Percentiles rank a stretch among this genome's conserved stretches.
Conservation (phyloP, 257 asterid genomes). For the Ballota nigra region DNA sequence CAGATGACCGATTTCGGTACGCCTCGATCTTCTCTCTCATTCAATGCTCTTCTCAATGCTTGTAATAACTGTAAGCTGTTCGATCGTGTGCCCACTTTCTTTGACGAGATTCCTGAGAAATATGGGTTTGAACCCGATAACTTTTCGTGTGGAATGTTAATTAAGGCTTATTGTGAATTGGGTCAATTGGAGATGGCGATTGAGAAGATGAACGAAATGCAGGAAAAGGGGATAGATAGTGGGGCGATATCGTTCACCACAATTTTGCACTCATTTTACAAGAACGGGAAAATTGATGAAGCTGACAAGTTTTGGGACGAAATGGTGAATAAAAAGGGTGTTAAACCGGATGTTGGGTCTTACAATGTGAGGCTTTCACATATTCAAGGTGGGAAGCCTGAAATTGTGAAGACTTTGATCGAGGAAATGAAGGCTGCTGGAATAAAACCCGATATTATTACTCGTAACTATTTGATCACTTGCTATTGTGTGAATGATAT, state of each 20-base stretch:
- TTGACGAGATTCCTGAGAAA: constrained; percentile 57
- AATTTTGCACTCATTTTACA: constrained; percentile 52
- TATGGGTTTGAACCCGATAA: constrained; percentile 53
- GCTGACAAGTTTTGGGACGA: constrained; percentile 70
- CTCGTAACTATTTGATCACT: constrained; percentile 69
- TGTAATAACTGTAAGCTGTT: constrained; percentile 37
- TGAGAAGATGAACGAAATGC: constrained; percentile 54
- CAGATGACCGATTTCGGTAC: constrained; percentile 73
- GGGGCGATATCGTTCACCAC: constrained; percentile 42
- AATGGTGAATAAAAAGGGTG: constrained; percentile 46
- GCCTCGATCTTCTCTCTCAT: constrained; percentile 62
- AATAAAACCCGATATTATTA: constrained; percentile 57
- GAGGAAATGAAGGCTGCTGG: constrained; percentile 61
- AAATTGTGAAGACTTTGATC: constrained; percentile 49
- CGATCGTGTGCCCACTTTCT: constrained; percentile 49
- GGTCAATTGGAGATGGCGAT: constrained; percentile 53
- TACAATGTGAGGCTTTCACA: constrained; percentile 65
- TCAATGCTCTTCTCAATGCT: constrained; percentile 65
- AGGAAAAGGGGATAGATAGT: constrained; percentile 51
- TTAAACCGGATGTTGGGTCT: constrained; percentile 54
- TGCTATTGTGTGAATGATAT: constrained; percentile 52
- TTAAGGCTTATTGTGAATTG: constrained; percentile 70
- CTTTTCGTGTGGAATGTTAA: constrained; percentile 62
- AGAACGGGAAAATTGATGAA: constrained; percentile 47
- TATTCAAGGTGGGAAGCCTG: constrained; percentile 42